These are phyloP conservation scores for Alternaria sp. DNA, from an alignment of 2,329 filamentous ascomycete species.

Conservation along the genomic window DNA sequence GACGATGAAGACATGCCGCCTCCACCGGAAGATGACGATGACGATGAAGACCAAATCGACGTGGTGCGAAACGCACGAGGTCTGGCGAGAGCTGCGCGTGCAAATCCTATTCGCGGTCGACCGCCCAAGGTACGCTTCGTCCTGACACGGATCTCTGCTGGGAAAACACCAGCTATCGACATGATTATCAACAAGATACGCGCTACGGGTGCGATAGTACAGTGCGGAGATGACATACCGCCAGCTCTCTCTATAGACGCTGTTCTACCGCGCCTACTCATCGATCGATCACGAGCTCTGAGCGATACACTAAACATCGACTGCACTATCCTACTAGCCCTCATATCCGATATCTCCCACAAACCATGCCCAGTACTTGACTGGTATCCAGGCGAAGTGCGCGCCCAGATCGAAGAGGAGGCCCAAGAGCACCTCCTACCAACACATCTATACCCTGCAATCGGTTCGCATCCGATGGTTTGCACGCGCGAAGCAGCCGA, in stretches of 20 bases:
- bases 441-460: slow-evolving; percentile 67
- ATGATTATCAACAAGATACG: slow-evolving; percentile 63
- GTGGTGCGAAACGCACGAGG: slow-evolving; percentile 66
- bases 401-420: slow-evolving; percentile 70
- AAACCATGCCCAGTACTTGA: slow-evolving; percentile 54
- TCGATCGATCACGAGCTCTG: slow-evolving; percentile 49
- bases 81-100: slow-evolving; percentile 63
- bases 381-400: slow-evolving; percentile 65
- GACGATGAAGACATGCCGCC: slow-evolving; percentile 50
- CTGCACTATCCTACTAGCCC: slow-evolving; percentile 73
- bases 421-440: slow-evolving; percentile 65
- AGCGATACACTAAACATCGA: slow-evolving; percentile 64
- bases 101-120: slow-evolving; percentile 64
- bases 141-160: slow-evolving; percentile 64
- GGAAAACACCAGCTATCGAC: slow-evolving; percentile 61
- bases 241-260: slow-evolving; percentile 29
- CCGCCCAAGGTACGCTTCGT: slow-evolving; percentile 67
- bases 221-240: slow-evolving; percentile 38
- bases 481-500: slow-evolving; percentile 70
- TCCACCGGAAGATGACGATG: slow-evolving; percentile 49
- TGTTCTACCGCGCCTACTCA: slow-evolving; percentile 44
- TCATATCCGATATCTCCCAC: slow-evolving; percentile 77
- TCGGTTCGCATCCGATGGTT: slow-evolving; percentile 63
- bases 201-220: slow-evolving; percentile 53
- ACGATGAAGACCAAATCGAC: slow-evolving; percentile 61